Evolutionary conservation across 176 grass and related monocot species (phyloP), one percentile per base, ranked within the genome.

Genomic region (Phoenix roebelenii): DNA sequence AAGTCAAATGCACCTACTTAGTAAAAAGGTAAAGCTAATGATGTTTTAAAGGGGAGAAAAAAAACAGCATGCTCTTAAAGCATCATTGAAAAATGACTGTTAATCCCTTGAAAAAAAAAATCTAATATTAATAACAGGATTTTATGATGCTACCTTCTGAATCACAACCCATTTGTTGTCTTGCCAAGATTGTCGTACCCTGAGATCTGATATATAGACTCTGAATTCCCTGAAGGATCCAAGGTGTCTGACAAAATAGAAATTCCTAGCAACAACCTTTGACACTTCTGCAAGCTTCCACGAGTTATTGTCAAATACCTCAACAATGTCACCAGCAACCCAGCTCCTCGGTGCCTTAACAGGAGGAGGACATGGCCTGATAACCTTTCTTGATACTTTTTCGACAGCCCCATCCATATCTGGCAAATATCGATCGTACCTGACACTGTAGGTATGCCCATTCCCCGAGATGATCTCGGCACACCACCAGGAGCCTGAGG

Each of bases 391-490:
- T 16, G 23, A 39, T 67, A 94, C 80, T 58, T 73, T 75, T 2
- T 35, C 63, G 4, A 74, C 35, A 50, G 54, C 59, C 3, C 15
- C 58, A 23, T 9, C 48, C n/a, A 15, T 9, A 19, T 25, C 48
- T 26, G 14, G 20, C 5, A 25, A 32, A 53, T 52, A 65, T 28
- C 60, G 30, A 62, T 51, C 28, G 61, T 82, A 88, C 64, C 32
- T 59, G 14, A 88, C 48, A 39, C 48, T 54, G 59, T 94, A 94
- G 18, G 77, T 70, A 64, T 82, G 84, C 15, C 89, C 84, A 24
- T 94, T 82, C 54, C 84, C 84, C 57, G 53, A 78, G 18, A 76
- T 7, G 20, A 94, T 79, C 54, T 76, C 71, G n/a, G 84, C 89
- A 22, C 30, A 16, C 57, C 89, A 66, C 89, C 89, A 94, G 44